phyloP scores from a whole-genome alignment of 805 yeast species.

The Saccharomyces mikatae region DNA sequence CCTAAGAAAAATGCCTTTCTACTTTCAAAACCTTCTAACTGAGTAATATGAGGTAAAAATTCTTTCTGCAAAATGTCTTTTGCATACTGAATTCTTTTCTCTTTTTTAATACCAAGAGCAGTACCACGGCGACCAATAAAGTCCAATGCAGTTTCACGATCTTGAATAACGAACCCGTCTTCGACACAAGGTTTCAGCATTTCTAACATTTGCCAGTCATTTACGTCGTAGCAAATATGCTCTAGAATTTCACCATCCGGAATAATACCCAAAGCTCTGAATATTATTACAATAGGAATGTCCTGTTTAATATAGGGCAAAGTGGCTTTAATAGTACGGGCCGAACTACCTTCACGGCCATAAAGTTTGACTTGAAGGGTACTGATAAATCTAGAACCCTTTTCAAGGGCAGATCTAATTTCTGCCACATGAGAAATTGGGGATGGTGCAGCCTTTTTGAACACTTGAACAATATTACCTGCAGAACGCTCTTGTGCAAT shows the following conservation, averaged over 20 bases:
- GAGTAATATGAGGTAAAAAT: conserved; percentile 93
- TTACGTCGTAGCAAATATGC: conserved; percentile 95
- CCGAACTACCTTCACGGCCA: conserved; percentile 66
- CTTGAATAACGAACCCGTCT: conserved; percentile 97
- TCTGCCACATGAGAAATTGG: conserved; percentile 95
- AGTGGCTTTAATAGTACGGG: conserved; percentile 89
- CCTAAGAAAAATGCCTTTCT: conserved; percentile 96
- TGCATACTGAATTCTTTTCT: conserved; percentile 96
- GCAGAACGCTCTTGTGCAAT: conserved; percentile 99
- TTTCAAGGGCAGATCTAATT: conserved; percentile 91
- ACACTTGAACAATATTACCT: conserved; percentile 96
- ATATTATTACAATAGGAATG: conserved; percentile 92
- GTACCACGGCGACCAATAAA: conserved; percentile 98
- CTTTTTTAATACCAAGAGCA: conserved; percentile 91
- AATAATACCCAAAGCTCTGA: conserved; percentile 95
- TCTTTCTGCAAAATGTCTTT: conserved; percentile 94
- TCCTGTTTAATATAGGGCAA: conserved; percentile 94
- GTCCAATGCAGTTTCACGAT: conserved; percentile 95
- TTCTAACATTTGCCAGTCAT: conserved; percentile 99
- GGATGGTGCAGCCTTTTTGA: conserved; percentile 94
- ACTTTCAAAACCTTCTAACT: conserved; percentile 92
- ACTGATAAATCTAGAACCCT: conserved; percentile 91
- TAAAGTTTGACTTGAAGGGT: conserved; percentile 89
- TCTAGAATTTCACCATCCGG: conserved; percentile 98
- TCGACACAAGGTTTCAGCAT: conserved; percentile 98